Conservation (phyloP, 257 asterid species). For the Jasminum sambac region DNA sequence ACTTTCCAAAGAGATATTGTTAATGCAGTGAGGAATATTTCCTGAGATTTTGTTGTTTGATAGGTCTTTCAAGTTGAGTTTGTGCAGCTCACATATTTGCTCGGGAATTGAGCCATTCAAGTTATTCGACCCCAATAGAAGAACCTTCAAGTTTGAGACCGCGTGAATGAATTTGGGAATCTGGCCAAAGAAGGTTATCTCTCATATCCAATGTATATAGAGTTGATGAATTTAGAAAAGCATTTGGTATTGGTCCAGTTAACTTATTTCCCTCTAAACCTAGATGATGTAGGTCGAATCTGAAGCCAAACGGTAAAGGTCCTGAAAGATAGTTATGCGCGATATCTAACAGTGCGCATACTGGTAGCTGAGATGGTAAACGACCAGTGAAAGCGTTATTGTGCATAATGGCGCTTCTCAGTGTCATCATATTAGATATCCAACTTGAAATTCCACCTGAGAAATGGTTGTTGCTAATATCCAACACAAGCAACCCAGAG, state of each 20-base stretch:
- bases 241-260: constrained; percentile 18
- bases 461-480: neutral
- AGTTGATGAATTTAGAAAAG: neutral
- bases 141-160: constrained; percentile 12
- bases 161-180: neutral
- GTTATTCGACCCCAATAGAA: constrained; percentile 14
- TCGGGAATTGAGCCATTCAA: constrained; percentile 10
- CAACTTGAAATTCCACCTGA: neutral
- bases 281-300: neutral
- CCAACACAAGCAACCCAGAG: neutral
- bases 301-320: constrained; percentile 11
- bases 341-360: too few relatives aligned
- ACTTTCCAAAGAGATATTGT: constrained; percentile 18
- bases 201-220: constrained; percentile 12
- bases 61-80: constrained; percentile 17
- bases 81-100: constrained; percentile 3
- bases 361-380: neutral
- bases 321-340: too few relatives aligned
- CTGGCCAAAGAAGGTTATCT: constrained; percentile 13
- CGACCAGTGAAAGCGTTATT: neutral
- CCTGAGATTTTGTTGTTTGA: constrained; percentile 19
- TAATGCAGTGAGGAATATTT: constrained; percentile 16
- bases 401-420: neutral
- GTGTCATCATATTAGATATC: neutral
- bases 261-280: constrained; percentile 5